phyloP scores from a whole-genome alignment of 768 basidiomycete species.

The Leccinum boreale region DNA sequence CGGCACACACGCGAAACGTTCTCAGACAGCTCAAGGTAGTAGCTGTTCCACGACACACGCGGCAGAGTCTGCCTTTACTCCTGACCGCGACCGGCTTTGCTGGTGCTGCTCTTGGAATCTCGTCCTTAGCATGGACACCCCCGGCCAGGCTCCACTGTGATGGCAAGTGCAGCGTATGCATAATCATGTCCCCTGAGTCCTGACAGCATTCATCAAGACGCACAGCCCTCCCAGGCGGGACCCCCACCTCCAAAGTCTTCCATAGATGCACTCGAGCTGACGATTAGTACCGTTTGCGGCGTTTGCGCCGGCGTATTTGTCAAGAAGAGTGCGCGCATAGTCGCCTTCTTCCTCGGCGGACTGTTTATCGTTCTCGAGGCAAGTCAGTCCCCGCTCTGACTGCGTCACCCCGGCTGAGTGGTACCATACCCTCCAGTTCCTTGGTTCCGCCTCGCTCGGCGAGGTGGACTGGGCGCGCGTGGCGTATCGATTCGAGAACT shows the following conservation, averaged over 20 bases:
- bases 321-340: constrained; percentile 83
- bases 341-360: constrained; percentile 87
- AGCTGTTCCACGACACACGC: constrained; percentile 3
- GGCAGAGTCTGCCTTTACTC: constrained; percentile 12
- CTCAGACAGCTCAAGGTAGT: background rate
- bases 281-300: constrained; percentile 86
- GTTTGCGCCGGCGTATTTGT: constrained; percentile 90
- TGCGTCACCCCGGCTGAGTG: constrained; percentile 1
- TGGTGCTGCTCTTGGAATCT: constrained; percentile 45
- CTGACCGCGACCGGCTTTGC: constrained; percentile 34
- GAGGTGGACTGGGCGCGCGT: constrained; percentile 75
- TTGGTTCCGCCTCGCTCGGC: constrained; percentile 68
- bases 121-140: constrained; percentile 27
- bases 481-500: constrained; percentile 63
- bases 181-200: background rate
- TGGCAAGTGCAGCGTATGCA: constrained; percentile 33
- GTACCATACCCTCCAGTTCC: constrained; percentile 58
- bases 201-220: constrained; percentile 11
- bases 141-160: constrained; percentile 48
- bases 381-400: constrained; percentile 14
- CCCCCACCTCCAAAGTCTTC: constrained; percentile 70
- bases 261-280: constrained; percentile 75
- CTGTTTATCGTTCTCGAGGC: constrained; percentile 91
- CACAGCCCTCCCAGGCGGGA: background rate
- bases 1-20: constrained; percentile 2